These are phyloP conservation scores for Colletotrichum euphorbiae DNA, from an alignment of 2,329 filamentous ascomycete genomes.

Conservation along the genomic window DNA sequence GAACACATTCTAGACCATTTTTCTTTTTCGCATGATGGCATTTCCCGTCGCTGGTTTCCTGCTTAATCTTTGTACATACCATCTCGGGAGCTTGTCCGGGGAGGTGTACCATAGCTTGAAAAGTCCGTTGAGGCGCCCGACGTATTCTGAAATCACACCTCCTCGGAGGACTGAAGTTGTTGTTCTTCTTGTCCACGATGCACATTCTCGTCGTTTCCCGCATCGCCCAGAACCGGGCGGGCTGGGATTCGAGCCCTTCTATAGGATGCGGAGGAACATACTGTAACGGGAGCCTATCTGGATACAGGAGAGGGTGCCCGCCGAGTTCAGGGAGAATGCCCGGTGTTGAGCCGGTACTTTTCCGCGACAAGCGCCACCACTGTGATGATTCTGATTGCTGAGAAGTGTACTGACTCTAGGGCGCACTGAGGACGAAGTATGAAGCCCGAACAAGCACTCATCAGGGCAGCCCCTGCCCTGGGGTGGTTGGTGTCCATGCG, in stretches of 20 bases:
- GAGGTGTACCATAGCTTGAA: too few species aligned
- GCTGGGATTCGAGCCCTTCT: constrained; percentile 47
- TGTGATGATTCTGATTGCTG: neutral
- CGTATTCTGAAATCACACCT: too few species aligned
- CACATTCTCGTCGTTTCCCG: constrained; percentile 49
- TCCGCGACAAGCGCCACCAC: too few species aligned
- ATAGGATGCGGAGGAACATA: constrained; percentile 37
- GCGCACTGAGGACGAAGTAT: constrained; percentile 44
- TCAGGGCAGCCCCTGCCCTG: constrained; percentile 39
- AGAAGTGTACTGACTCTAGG: constrained; percentile 39
- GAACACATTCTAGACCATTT: constrained; percentile 5
- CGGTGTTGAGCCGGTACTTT: constrained; percentile 44
- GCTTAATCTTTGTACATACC: neutral
- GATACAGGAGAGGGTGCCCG: constrained; percentile 45
- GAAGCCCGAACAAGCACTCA: constrained; percentile 43
- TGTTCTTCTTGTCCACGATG: constrained; percentile 38
- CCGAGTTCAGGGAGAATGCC: constrained; percentile 45
- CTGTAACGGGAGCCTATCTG: constrained; percentile 48
- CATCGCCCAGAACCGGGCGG: constrained; percentile 48
- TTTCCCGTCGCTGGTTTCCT: neutral
- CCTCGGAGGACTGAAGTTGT: too few species aligned
- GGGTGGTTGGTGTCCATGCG: constrained; percentile 43
- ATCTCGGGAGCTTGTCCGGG: neutral
- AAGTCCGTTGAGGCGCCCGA: too few species aligned
- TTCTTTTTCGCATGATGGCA: constrained; percentile 18